phyloP scores from a whole-genome alignment of 129 eudicot genomes.

The Oenanthe sinensis region DNA sequence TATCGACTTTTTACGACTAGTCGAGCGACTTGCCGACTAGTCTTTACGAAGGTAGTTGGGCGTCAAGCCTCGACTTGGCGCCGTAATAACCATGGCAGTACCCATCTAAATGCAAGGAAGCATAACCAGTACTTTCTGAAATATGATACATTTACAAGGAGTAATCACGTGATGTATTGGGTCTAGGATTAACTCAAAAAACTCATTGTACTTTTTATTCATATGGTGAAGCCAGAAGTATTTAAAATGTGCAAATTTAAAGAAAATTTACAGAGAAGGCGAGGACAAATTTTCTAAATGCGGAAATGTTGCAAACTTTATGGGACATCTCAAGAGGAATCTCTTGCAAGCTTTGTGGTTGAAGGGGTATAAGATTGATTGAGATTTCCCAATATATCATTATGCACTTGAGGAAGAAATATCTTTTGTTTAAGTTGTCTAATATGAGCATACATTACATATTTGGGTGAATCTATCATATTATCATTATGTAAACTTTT shows the following conservation, averaged over 20 bases:
- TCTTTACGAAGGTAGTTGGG: too few species aligned
- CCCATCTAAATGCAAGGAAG: background rate
- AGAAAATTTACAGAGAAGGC: background rate
- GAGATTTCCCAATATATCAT: background rate
- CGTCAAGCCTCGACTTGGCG: too few species aligned
- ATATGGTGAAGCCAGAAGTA: background rate
- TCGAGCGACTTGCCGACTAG: too few species aligned
- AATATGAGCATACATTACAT: background rate
- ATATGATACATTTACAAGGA: constrained; percentile 9
- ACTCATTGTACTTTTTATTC: background rate
- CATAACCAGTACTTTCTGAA: background rate
- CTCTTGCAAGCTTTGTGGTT: background rate
- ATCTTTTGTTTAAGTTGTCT: background rate
- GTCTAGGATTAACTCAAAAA: constrained; percentile 3
- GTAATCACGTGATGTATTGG: constrained; percentile 10
- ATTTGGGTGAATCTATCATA: background rate
- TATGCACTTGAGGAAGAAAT: background rate
- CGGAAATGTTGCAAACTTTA: background rate
- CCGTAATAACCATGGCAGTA: too few species aligned
- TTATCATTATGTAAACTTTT: background rate
- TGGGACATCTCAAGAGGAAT: background rate
- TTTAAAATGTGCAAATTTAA: background rate
- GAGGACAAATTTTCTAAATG: background rate
- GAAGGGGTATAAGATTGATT: background rate
- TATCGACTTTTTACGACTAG: too few species aligned